Evolutionary conservation across 768 basidiomycete genomes (phyloP).

Genomic region (Leccinum boreale): DNA sequence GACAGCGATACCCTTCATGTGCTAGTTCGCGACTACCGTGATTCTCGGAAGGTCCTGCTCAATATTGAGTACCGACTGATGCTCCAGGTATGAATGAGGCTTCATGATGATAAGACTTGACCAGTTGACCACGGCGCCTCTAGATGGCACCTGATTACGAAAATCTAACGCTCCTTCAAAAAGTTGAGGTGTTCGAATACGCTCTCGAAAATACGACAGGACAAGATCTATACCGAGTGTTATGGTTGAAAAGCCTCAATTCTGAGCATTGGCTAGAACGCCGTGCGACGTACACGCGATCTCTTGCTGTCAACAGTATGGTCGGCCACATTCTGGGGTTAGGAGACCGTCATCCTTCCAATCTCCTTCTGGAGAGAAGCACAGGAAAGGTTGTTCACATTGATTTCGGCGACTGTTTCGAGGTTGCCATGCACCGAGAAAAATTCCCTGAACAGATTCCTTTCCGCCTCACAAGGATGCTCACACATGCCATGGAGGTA

Average conservation of each 20-base stretch:
- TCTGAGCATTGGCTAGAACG: slow-evolving; percentile 99
- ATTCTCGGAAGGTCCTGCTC: slow-evolving; percentile 91
- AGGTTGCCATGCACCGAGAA: slow-evolving; percentile 95
- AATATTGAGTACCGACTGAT: slow-evolving; percentile 99
- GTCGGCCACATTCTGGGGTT: slow-evolving; percentile 96
- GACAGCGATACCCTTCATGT: slow-evolving; percentile 96
- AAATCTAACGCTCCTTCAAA: slow-evolving; percentile 88
- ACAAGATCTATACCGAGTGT: slow-evolving; percentile 92
- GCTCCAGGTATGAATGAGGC: slow-evolving; percentile 75
- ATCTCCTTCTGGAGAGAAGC: slow-evolving; percentile 85
- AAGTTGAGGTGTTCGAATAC: slow-evolving; percentile 99
- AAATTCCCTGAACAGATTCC: slow-evolving; percentile 99
- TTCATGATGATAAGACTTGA: slow-evolving; percentile 46
- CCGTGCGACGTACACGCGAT: slow-evolving; percentile 92
- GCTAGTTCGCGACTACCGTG: slow-evolving; percentile 92
- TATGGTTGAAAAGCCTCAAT: slow-evolving; percentile 93
- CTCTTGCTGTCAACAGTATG: slow-evolving; percentile 96
- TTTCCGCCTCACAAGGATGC: slow-evolving; percentile 96
- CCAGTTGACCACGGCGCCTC: slow-evolving; percentile 1
- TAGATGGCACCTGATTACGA: slow-evolving; percentile 99
- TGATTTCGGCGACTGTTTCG: slow-evolving; percentile 98
- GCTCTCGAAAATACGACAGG: slow-evolving; percentile 98
- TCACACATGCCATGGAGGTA: slow-evolving; percentile 99
- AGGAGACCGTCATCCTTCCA: slow-evolving; percentile 97
- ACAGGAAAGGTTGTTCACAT: slow-evolving; percentile 97